phyloP scores from a whole-genome alignment of 768 basidiomycete species.

The Boletus subcaerulescens region DNA sequence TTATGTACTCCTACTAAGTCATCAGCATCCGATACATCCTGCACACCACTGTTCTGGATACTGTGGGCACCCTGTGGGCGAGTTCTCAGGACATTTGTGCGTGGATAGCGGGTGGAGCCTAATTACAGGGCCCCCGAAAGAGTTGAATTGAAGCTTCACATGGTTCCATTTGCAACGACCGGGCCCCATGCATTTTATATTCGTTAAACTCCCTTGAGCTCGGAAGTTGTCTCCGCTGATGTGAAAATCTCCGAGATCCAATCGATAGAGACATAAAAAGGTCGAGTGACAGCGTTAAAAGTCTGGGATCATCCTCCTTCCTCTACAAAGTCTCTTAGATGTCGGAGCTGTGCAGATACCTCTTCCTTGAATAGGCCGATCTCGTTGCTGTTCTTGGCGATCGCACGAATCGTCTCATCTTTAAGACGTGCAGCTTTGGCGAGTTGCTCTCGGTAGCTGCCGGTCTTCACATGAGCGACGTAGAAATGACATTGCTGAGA shows the following conservation, averaged over 20 bases:
- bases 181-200: not conserved
- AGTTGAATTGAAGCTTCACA: not conserved
- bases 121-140: not conserved
- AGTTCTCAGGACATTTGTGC: conserved; percentile 1
- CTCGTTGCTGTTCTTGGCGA: conserved; percentile 82
- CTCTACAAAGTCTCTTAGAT: conserved; percentile 69
- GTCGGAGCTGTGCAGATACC: conserved; percentile 65
- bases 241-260: conserved; percentile 1
- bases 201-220: not conserved
- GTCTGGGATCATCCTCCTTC: conserved; percentile 31
- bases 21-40: not conserved
- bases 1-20: no score
- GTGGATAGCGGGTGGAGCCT: not conserved
- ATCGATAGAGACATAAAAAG: no score
- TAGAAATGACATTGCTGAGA: not conserved
- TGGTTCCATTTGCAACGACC: not conserved
- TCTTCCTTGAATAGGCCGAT: conserved; percentile 80
- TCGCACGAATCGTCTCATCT: conserved; percentile 77
- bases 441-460: conserved; percentile 74
- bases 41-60: not conserved
- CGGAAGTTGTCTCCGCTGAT: not conserved
- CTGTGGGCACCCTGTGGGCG: no score
- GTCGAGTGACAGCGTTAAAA: no score
- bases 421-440: conserved; percentile 71
- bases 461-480: conserved; percentile 1